These are phyloP conservation scores for Camellia sinensis DNA, from an alignment of 148 eudicot genomes.

Conservation along the genomic window DNA sequence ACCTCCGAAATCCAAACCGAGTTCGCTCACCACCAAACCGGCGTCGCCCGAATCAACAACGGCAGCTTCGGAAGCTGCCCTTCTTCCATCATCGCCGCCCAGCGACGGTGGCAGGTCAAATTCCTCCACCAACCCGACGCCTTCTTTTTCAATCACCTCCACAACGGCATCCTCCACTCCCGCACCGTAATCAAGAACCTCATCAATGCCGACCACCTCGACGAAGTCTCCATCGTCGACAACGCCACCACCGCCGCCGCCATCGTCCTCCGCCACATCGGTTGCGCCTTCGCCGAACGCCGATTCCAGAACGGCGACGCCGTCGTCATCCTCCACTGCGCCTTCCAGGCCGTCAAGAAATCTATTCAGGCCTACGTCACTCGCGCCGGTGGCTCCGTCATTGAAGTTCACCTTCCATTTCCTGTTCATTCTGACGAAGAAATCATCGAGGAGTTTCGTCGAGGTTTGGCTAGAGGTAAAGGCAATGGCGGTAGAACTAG, in stretches of 20 bases:
- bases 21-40: slow-evolving; percentile 16
- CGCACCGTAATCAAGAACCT: slow-evolving; percentile 11
- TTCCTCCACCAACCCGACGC: slow-evolving; percentile 20
- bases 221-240: slow-evolving; percentile 21
- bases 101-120: slow-evolving; percentile 5
- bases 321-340: slow-evolving; percentile 16
- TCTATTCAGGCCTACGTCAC: slow-evolving; percentile 22
- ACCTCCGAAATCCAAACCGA: slow-evolving; percentile 12
- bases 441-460: slow-evolving; percentile 4
- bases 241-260: slow-evolving; percentile 20
- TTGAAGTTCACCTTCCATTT: slow-evolving; percentile 11
- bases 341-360: slow-evolving; percentile 23
- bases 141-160: slow-evolving; percentile 17
- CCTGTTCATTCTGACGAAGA: slow-evolving; percentile 7
- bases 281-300: slow-evolving; percentile 19
- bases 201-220: slow-evolving; percentile 15
- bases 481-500: neutral
- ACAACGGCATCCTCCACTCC: neutral
- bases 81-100: slow-evolving; percentile 12
- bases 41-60: slow-evolving; percentile 17
- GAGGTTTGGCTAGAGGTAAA: slow-evolving; percentile 13
- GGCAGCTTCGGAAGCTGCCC: slow-evolving; percentile 26
- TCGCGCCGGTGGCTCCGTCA: slow-evolving; percentile 19
- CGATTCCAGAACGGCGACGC: slow-evolving; percentile 16
- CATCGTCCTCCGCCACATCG: slow-evolving; percentile 17